These are phyloP conservation scores for Physcomitrium patens DNA, from an alignment of 225 moss, liverwort and hornwort species.

Conservation along the genomic window DNA sequence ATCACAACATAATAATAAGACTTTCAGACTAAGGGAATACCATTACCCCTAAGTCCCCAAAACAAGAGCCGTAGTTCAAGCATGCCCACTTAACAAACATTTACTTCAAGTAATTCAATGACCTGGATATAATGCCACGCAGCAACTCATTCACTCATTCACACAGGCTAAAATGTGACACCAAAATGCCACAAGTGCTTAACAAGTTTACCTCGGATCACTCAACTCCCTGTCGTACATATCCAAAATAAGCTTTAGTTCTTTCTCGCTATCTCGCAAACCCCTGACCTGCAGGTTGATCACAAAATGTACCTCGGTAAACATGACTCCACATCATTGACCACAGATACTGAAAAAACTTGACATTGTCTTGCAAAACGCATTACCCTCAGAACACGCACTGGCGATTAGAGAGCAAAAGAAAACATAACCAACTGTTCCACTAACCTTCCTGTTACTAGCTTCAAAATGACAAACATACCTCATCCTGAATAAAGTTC, in stretches of 20 bases:
- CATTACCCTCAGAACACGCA: not conserved
- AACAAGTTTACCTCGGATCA: conserved; percentile 67
- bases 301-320: conserved; percentile 11
- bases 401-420: not conserved
- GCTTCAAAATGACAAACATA: conserved; percentile 30
- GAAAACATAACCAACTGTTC: not conserved
- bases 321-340: not conserved
- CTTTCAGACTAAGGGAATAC: conserved; percentile 22
- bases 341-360: conserved; percentile 2
- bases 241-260: conserved; percentile 82
- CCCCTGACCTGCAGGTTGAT: conserved; percentile 56
- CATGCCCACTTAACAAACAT: not conserved
- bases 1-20: not conserved
- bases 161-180: not conserved
- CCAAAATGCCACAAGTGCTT: conserved; percentile 14
- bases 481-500: conserved; percentile 72
- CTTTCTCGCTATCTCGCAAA: conserved; percentile 77
- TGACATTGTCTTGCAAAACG: not conserved
- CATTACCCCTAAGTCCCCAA: conserved; percentile 16
- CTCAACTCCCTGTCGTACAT: conserved; percentile 87
- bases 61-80: conserved; percentile 6
- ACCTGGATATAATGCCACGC: not conserved
- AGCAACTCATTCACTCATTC: not conserved
- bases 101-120: too few relatives aligned
- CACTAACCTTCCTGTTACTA: conserved; percentile 11